phyloP scores from a whole-genome alignment of 2,329 filamentous ascomycete species.

The Hypomyces rosellus region DNA sequence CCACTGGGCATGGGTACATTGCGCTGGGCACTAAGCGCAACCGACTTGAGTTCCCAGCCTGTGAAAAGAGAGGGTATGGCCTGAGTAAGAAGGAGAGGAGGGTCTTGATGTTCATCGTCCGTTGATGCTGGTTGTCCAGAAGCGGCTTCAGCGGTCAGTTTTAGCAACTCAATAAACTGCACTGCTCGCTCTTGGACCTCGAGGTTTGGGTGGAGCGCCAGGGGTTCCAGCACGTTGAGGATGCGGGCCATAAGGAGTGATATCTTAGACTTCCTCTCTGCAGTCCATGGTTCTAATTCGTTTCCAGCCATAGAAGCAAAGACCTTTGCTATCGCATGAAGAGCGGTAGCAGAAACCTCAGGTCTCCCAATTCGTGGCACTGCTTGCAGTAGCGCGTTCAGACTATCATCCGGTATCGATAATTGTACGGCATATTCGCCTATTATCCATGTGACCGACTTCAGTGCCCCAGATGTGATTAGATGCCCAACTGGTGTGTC shows the following conservation, averaged over 20 bases:
- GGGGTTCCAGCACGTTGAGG: slow-evolving; percentile 71
- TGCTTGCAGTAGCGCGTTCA: slow-evolving; percentile 68
- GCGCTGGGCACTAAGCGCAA: slow-evolving; percentile 71
- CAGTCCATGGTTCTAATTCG: slow-evolving; percentile 61
- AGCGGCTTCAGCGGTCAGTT: slow-evolving; percentile 76
- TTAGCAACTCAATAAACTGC: slow-evolving; percentile 84
- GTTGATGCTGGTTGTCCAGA: slow-evolving; percentile 57
- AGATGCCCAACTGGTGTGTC: slow-evolving; percentile 49
- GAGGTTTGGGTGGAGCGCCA: slow-evolving; percentile 75
- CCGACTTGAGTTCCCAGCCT: slow-evolving; percentile 86
- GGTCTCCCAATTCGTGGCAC: slow-evolving; percentile 51
- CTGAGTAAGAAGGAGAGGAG: slow-evolving; percentile 80
- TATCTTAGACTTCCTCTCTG: slow-evolving; percentile 65
- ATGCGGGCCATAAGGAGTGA: slow-evolving; percentile 75
- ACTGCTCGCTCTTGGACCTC: slow-evolving; percentile 95
- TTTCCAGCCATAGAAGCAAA: slow-evolving; percentile 67
- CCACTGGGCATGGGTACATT: slow-evolving; percentile 76
- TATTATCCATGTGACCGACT: slow-evolving; percentile 74
- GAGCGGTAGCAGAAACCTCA: slow-evolving; percentile 65
- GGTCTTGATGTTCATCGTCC: slow-evolving; percentile 51
- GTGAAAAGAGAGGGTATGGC: slow-evolving; percentile 83
- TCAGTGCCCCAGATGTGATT: slow-evolving; percentile 60
- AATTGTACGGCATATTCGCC: slow-evolving; percentile 81
- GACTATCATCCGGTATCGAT: slow-evolving; percentile 60
- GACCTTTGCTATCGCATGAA: slow-evolving; percentile 83